Base-by-base conservation (phyloP, 495 filamentous ascomycete genomes). In the Penicillium macrosclerotiorum region DNA sequence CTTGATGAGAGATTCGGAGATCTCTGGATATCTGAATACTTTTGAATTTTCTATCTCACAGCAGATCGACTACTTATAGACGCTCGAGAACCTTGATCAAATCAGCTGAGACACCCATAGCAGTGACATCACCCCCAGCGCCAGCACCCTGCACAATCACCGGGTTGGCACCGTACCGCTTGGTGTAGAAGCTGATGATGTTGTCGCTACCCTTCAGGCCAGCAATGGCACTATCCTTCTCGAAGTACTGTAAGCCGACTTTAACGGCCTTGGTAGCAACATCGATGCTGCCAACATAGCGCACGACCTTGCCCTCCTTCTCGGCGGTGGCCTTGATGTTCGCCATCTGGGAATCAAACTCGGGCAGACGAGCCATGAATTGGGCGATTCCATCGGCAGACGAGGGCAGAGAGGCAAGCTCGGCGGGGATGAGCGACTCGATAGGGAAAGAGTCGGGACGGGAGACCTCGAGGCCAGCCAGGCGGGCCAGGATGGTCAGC, bases 121-220 rank as follows among this genome's bases (percentile, higher is more conserved):
- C 93, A 25, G 93, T 97, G 26, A 96, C 90, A 20, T 95, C 92
- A 31, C 86, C 90, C 54, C 93, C 93, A 41, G 93, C 93, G 40
- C 91, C 93, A 27, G 90, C 91, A 46, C 93, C 93, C 75, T 96
- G 90, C 37, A 98, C 82, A 60, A 96, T 93, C 42, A 96, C 69
- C 9, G 93, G 88, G 63, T 90, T 94, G 47, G 73, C 74, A 29
- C 89, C 89, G 62, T 98, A 97, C 55, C 93, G 80, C 74, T 91
- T 85, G 33, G 93, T 96, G 68, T 93, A 95, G 77, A 98, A 95
- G 76, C 83, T 93, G 59, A 98, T 93, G 61, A 96, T 92, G 73
- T 97, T 97, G 63, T 96, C 93, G 67, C 90, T 96, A 27, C 93
- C 93, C 76, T 95, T 94, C 45, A 97, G 73, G 26, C 86, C 86